A percentile compares a stretch with the other conserved stretches of the same genome.
Evolutionary conservation across 176 grass and related monocot genomes (phyloP).

Genomic region (Avena insularis): DNA sequence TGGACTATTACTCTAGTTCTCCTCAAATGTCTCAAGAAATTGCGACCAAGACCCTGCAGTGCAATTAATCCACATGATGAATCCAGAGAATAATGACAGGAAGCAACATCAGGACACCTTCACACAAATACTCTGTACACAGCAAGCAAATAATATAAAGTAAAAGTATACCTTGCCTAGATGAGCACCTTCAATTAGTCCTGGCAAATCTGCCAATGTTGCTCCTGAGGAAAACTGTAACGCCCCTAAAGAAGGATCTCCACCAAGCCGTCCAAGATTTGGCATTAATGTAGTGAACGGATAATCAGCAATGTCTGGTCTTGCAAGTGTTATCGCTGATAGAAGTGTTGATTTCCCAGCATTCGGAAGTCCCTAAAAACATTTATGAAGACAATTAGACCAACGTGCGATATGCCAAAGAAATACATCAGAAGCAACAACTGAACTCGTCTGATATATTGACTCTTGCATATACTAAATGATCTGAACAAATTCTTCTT

Average conservation of each 20-base stretch:
- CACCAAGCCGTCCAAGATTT: slow-evolving; percentile 95
- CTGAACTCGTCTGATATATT: not conserved
- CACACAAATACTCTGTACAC: not conserved
- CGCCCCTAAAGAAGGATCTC: slow-evolving; percentile 84
- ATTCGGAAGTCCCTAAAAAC: slow-evolving; percentile 92
- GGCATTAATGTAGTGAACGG: slow-evolving; percentile 98
- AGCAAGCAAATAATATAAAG: slow-evolving; percentile 17
- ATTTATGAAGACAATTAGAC: slow-evolving; percentile 15
- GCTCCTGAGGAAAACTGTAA: slow-evolving; percentile 86
- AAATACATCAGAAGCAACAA: slow-evolving; percentile 27
- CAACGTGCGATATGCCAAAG: not conserved
- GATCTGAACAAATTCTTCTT: not conserved
- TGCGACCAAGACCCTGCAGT: slow-evolving; percentile 90
- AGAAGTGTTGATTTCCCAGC: slow-evolving; percentile 99
- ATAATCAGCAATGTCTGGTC: slow-evolving; percentile 94
- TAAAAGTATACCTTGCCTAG: slow-evolving; percentile 71
- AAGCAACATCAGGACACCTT: slow-evolving; percentile 16
- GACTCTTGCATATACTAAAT: not conserved
- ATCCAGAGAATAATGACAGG: not conserved
- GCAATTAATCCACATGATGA: slow-evolving; percentile 38
- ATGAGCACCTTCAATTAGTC: slow-evolving; percentile 97
- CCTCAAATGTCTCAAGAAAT: slow-evolving; percentile 96
- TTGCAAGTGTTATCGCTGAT: slow-evolving; percentile 89
- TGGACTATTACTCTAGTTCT: slow-evolving; percentile 94
- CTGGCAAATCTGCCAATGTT: slow-evolving; percentile 94